Evolutionary conservation across 495 filamentous ascomycete genomes (phyloP), one percentile per base, ranked within the genome.

Genomic region (Alectoria sarmentosa): DNA sequence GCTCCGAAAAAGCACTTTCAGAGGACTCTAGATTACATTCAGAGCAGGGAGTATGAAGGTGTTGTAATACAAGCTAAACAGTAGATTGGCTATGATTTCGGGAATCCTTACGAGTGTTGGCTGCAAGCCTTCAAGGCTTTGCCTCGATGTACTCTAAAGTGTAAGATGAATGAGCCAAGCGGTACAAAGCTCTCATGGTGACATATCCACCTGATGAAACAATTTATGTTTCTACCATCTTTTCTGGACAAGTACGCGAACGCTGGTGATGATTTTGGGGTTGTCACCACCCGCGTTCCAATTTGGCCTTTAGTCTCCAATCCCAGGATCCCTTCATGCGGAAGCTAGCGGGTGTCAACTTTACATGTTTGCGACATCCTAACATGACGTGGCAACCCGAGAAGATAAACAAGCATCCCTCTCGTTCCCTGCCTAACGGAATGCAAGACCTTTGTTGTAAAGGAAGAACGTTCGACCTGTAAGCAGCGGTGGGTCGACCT

Each of bases 21-120:
- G 75, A 86, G 94, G 59, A 98, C 93, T 5, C 78, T 98, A 66
- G 93, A 96, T 39, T 96, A 96, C 73, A 97, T 98, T 66, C 83
- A 83, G 68, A 87, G 87, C 23, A 84, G 95, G 70, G 91, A 94
- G 67, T 98, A 95, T 72, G 95, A 98, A 70, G 94, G 94, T 4
- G 84, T 98, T 44, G 83, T 93, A 61, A 83, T 90, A 56, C 81
- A 89, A 54, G 75, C 86, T n/a, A 89, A 88, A 68, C 88, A 80
- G 71, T 44, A 36, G 57, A 26, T 23, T 60, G 36, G 23, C 4
- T 28, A 60, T 15, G 21, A 2, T 39, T 14, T 41, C 3, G 36
- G 48, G 36, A 17, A 28, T 15, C n/a, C 13, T 26, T 28, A 21
- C 15, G 6, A 32, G 3, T 17, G n/a, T 15, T 15, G 21, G 21